Percentiles rank a stretch among this genome's conserved stretches.
Conservation (phyloP, 73 alveolate genomes). For the Halteria grandinella region DNA sequence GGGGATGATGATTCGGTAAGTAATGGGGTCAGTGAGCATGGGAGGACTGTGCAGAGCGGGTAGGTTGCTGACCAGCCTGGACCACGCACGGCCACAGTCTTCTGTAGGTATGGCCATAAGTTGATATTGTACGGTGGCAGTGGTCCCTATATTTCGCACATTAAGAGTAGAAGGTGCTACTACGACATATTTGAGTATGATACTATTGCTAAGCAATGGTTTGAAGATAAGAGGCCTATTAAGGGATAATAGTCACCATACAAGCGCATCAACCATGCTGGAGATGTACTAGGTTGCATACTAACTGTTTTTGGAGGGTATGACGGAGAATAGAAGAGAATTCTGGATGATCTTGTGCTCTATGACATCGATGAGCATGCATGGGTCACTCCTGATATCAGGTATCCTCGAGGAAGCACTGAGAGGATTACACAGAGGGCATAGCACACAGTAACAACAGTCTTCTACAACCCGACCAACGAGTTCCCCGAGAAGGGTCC, state of each 20-base stretch:
- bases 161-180: constrained; percentile 30
- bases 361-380: constrained; percentile 36
- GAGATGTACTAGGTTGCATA: constrained; percentile 43
- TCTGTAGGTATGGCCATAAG: background rate
- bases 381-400: constrained; percentile 1
- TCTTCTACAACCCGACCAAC: background rate
- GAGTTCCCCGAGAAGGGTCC: too few relatives aligned
- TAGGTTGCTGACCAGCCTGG: constrained; percentile 45
- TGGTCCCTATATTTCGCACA: constrained; percentile 27
- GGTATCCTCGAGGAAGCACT: constrained; percentile 18
- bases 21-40: too few relatives aligned
- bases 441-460: constrained; percentile 35
- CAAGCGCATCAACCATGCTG: constrained; percentile 38
- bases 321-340: constrained; percentile 30
- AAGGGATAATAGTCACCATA: constrained; percentile 31
- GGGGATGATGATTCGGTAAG: too few relatives aligned
- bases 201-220: constrained; percentile 10
- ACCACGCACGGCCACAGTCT: constrained; percentile 2
- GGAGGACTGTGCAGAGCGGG: too few relatives aligned
- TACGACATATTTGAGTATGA: constrained; percentile 24
- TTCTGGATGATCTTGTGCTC: constrained; percentile 21
- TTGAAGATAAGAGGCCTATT: constrained; percentile 16
- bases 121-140: constrained; percentile 45
- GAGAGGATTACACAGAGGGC: constrained; percentile 46
- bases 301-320: constrained; percentile 37